Percentiles rank a stretch among this genome's conserved stretches.
These are phyloP conservation scores for Camelina hispida DNA, from an alignment of 345 rosid genomes.

Conservation along the genomic window DNA sequence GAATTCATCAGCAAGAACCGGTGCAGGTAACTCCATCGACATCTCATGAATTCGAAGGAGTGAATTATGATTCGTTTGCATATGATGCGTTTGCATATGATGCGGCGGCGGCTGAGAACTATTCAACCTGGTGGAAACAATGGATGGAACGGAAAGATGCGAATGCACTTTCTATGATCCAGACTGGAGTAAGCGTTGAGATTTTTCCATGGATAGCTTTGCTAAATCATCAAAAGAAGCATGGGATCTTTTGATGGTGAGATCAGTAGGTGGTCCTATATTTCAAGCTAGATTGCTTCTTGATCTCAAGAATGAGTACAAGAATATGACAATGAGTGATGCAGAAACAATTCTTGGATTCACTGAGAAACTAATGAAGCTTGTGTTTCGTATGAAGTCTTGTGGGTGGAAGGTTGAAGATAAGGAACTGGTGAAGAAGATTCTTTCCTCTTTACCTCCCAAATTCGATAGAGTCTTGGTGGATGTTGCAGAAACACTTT, in stretches of 20 bases:
- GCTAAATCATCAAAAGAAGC: conserved; percentile 35
- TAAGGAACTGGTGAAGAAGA: conserved; percentile 26
- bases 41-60: background rate
- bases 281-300: conserved; percentile 13
- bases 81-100: too few species aligned
- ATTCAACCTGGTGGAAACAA: background rate
- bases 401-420: conserved; percentile 31
- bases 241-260: conserved; percentile 30
- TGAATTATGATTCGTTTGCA: background rate
- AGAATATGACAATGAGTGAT: conserved; percentile 4
- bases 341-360: conserved; percentile 12
- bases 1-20: conserved; percentile 3
- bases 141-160: conserved; percentile 14
- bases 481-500: conserved; percentile 20
- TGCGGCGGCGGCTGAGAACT: background rate
- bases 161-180: background rate
- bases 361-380: conserved; percentile 5
- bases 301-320: conserved; percentile 29
- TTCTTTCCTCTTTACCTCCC: conserved; percentile 27
- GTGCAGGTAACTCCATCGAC: background rate
- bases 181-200: background rate
- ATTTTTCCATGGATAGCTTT: conserved; percentile 26
- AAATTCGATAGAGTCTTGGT: conserved; percentile 3
- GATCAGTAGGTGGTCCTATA: conserved; percentile 27
- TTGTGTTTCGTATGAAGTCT: conserved; percentile 36